Evolutionary conservation across 345 rosid species (phyloP).

Genomic region (Euphorbia lathyris): DNA sequence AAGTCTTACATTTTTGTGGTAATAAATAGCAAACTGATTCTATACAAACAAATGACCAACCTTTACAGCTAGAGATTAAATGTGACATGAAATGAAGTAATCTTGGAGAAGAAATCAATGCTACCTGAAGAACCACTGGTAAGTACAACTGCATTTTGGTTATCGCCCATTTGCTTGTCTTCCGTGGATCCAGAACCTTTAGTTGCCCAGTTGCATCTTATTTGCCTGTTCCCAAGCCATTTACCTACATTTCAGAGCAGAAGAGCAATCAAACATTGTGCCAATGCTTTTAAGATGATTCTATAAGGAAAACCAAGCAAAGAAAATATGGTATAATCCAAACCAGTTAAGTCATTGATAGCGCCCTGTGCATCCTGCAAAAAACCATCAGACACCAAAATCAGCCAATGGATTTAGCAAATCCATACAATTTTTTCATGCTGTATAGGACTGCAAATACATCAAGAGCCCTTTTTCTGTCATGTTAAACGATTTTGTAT

Average conservation of each 20-base stretch:
- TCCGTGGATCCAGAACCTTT: conserved; percentile 29
- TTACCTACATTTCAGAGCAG: conserved; percentile 19
- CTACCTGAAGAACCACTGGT: conserved; percentile 33
- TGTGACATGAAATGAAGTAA: background rate
- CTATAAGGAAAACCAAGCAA: background rate
- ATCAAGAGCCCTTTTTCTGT: background rate
- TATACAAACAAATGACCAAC: background rate
- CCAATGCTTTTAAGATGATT: background rate
- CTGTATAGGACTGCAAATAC: background rate
- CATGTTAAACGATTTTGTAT: background rate
- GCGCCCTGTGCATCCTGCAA: conserved; percentile 31
- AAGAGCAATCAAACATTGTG: background rate
- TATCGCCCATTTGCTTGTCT: conserved; percentile 28
- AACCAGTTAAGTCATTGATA: conserved; percentile 25
- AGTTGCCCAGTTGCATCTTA: conserved; percentile 36
- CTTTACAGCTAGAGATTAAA: background rate
- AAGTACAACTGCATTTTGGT: conserved; percentile 32
- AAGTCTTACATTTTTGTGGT: conserved; percentile 1
- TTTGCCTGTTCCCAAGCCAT: conserved; percentile 34
- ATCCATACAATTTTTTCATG: background rate
- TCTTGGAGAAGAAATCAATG: background rate
- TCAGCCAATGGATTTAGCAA: background rate
- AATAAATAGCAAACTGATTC: background rate
- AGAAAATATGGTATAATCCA: background rate
- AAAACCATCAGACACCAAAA: conserved; percentile 4